Evolutionary conservation across 306 rosid genomes (phyloP), one percentile per base, ranked within the genome.

Genomic region (Neltuma alba): DNA sequence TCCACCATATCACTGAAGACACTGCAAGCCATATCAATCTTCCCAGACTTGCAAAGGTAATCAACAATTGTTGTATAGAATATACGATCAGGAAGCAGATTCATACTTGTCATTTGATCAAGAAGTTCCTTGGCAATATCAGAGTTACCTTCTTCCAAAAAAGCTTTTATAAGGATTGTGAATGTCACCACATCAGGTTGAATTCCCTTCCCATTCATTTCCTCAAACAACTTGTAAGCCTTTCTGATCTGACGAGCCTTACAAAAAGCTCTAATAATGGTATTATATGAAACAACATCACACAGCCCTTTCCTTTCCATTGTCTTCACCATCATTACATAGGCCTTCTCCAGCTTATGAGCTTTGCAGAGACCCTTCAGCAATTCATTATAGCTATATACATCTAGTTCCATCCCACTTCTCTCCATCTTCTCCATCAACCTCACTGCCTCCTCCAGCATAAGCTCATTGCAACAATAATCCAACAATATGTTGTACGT

Each of bases 281-380:
- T 95, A 80, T 91, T 95, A 79, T 88, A 91, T 3, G 99, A 95
- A 67, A 92, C 92, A 80, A 86, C 91, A 79, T 92, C 95, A 81
- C 94, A 85, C 83, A 89, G 7, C 28, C 92, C 92, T 75, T 82
- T 86, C 8, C 70, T 44, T 88, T 90, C 88, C 97, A 95, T 95
- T 78, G 36, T 87, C 67, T 83, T 80, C 63, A 85, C 80, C 94
- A 94, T 80, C 45, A 82, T 79, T 81, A 76, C 76, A 84, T 92
- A 91, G 69, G 99, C 99, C 87, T 84, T 89, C 44, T 92, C 92
- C 27, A 84, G 71, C 80, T 79, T 73, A 69, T 83, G 79, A 36
- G 88, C 92, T 82, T 87, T 91, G 79, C 97, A 95, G 72, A 87
- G 87, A 20, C 89, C 89, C 86, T 91, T 95, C 40, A 95, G 86